These are phyloP conservation scores for Scedosporium apiospermum DNA, from an alignment of 2,329 filamentous ascomycete species.

Conservation along the genomic window DNA sequence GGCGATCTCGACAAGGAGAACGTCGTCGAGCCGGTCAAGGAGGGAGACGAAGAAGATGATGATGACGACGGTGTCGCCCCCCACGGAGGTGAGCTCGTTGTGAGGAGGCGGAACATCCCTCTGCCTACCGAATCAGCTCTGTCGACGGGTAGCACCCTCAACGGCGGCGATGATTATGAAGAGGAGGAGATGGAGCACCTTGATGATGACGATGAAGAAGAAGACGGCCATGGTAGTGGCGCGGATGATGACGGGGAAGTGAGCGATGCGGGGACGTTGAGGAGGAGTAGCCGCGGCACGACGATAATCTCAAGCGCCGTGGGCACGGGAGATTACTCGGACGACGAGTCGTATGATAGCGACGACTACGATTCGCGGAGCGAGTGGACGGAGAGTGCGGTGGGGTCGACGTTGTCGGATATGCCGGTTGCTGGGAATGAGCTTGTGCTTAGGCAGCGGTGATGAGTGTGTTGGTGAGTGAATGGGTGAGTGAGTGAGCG, in stretches of 20 bases:
- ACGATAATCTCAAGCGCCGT: constrained; percentile 31
- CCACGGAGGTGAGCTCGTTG: neutral
- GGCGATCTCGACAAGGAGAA: constrained; percentile 55
- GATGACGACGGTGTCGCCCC: constrained; percentile 5
- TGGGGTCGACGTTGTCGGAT: constrained; percentile 17
- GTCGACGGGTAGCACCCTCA: constrained; percentile 8
- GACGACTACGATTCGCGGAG: constrained; percentile 26
- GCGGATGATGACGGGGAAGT: constrained; percentile 24
- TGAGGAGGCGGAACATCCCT: neutral
- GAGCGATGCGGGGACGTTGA: constrained; percentile 42
- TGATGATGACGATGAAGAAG: constrained; percentile 1
- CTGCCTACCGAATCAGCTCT: constrained; percentile 3
- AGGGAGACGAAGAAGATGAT: constrained; percentile 21
- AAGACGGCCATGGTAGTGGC: constrained; percentile 9
- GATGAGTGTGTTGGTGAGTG: constrained; percentile 24
- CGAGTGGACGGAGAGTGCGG: constrained; percentile 38
- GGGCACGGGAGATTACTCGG: constrained; percentile 28
- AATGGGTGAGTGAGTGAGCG: constrained; percentile 18
- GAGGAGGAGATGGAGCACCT: too few species aligned
- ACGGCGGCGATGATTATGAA: constrained; percentile 10
- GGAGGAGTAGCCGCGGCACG: constrained; percentile 37
- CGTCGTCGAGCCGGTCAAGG: constrained; percentile 54
- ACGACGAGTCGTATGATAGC: constrained; percentile 14
- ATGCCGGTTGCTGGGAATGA: constrained; percentile 13
- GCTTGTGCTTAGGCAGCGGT: constrained; percentile 8